These are phyloP conservation scores for Endotrypanum monterogeii DNA, from an alignment of 208 protist genomes.

Conservation along the genomic window DNA sequence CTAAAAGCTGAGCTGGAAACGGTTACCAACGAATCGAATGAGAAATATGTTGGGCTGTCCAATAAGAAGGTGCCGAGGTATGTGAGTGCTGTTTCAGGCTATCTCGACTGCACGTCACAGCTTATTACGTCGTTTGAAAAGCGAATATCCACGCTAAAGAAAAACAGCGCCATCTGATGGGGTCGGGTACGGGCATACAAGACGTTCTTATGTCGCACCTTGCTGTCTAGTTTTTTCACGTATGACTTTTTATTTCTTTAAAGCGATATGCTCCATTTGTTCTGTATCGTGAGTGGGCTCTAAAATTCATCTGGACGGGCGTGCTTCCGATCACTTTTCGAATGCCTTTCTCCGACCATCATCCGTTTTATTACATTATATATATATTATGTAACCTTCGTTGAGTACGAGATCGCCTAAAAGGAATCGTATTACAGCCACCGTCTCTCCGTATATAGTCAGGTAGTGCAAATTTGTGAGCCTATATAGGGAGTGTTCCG, in stretches of 20 bases:
- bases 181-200: not conserved
- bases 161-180: not conserved
- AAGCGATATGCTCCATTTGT: too few species aligned
- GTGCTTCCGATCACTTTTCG: not conserved
- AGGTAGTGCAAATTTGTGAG: too few species aligned
- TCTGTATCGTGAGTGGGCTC: not conserved
- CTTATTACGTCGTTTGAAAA: conserved; percentile 32
- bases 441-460: too few species aligned
- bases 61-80: conserved; percentile 19
- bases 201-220: too few species aligned
- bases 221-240: too few species aligned
- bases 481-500: too few species aligned
- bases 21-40: conserved; percentile 48
- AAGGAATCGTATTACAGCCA: too few species aligned
- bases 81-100: conserved; percentile 20
- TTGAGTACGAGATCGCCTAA: too few species aligned
- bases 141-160: conserved; percentile 11
- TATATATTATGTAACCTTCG: too few species aligned
- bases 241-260: too few species aligned
- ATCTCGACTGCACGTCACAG: conserved; percentile 18
- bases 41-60: conserved; percentile 32
- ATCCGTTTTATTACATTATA: too few species aligned
- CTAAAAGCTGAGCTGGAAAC: conserved; percentile 40
- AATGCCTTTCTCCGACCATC: too few species aligned
- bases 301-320: not conserved